Evolutionary conservation across 768 basidiomycete genomes (phyloP), one percentile per base, ranked within the genome.

Genomic region (Tricholoma matsutake): DNA sequence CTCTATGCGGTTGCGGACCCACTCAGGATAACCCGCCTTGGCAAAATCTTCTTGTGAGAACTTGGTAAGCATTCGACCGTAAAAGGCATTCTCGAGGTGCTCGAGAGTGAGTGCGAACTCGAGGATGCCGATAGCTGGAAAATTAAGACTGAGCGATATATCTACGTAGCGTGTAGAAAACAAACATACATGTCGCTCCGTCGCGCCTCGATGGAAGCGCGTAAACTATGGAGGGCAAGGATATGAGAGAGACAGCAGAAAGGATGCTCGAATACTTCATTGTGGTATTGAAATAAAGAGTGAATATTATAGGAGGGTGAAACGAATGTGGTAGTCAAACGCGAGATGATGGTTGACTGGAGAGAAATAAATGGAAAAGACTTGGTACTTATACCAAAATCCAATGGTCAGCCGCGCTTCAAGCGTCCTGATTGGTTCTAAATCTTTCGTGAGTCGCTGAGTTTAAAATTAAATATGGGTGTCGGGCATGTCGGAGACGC

Each of bases 21-120:
- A 81, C 49, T 68, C 18, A 52, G 75, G 75, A 65, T 82, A 79
- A 4, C 81, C 83, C 16, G 77, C 79, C 1, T 71, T 65, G 56
- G 65, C 63, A 72, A 84, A 86, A 57, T 72, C 79, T 13, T 69
- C 60, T 10, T 69, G 63, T 60, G 73, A 67, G 70, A 77, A 83
- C 61, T 78, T 77, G 25, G 59, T 67, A 22, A 87, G 76, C 0
- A 67, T 76, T 5, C 62, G 62, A 1, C 55, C 58, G 71, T 83
- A 84, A 64, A 83, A 83, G 2, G 78, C 69, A 59, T 70, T 72
- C 64, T 79, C 77, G 22, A 85, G 71, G 57, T 80, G 74, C 64
- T 81, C 80, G 47, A 83, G 72, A 3, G 76, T 76, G 54, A 83
- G 72, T 0, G 80, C 78, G 51, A 72, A 78, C 62, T 83, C 78